Base-by-base conservation (phyloP, 164 flowering plant species). In the Hamamelis virginiana region DNA sequence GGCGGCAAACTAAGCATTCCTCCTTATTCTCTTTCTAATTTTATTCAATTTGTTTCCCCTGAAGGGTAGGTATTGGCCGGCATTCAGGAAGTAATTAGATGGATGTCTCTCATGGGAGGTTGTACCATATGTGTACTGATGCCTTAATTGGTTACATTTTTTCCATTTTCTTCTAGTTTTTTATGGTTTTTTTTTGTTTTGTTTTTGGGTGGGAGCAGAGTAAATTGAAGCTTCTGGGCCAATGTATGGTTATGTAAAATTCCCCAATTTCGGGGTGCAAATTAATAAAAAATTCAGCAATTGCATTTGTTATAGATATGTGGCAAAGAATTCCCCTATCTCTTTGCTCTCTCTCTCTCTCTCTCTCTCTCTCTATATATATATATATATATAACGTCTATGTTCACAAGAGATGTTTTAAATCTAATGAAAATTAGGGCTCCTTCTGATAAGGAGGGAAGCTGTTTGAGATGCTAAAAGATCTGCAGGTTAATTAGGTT, bases 91-190 rank as follows among this genome's bases (percentile, higher is more conserved):
- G 65, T 59, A 19, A 46, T 13, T 1, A 10, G n/a, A 21, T 57
- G 25, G 55, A 23, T 22, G 22, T 2, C 0, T 28, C 16, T 21
- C 19, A 26, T 57, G 65, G 59, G 51, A 53, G 52, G 47, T 69
- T n/a, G 63, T 70, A 70, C 27, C 64, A 68, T 64, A 56, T 64
- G 64, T 59, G 57, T n/a, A n/a, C 64, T 65, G 55, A 52, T 57
- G 16, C 51, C 58, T 33, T 26, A 21, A n/a, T 3, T 38, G 38
- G 41, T 0, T 67, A 50, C 57, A 53, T 19, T 51, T n/a, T 3
- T n/a, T 23, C 1, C 12, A 22, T n/a, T 60, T 12, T 12, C 21
- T 19, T 33, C 41, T 59, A 15, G n/a, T n/a, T n/a, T n/a, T n/a
- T n/a, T n/a, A 33, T 57, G 53, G 48, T 69, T 69, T 47, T 51